Percentiles rank a stretch among this genome's conserved stretches.
These are phyloP conservation scores for Adiantum capillusveneris DNA, from an alignment of 75 land plant species.

Conservation along the genomic window DNA sequence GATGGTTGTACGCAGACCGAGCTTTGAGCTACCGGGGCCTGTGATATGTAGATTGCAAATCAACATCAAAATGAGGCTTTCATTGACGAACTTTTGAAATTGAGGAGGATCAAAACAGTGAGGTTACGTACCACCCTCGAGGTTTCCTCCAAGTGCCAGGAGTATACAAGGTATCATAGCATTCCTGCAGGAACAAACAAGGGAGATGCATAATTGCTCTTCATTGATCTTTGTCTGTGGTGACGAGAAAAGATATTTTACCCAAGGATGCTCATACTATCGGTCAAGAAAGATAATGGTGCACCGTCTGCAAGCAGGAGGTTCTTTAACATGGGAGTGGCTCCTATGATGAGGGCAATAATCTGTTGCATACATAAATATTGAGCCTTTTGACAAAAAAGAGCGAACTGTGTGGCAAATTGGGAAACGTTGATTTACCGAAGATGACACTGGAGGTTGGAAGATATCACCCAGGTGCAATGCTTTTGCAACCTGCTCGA, in stretches of 20 bases:
- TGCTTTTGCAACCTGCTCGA: too few relatives aligned
- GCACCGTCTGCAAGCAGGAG: slow-evolving; percentile 57
- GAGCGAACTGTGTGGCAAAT: too few relatives aligned
- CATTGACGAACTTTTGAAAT: not conserved
- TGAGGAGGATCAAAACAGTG: not conserved
- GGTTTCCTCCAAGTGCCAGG: slow-evolving; percentile 89
- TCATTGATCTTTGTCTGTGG: not conserved
- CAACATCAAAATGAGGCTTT: not conserved
- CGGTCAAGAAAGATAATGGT: slow-evolving; percentile 70
- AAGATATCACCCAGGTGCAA: slow-evolving; percentile 20
- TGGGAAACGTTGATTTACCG: too few relatives aligned
- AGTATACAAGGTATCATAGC: slow-evolving; percentile 97
- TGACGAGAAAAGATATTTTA: slow-evolving; percentile 12
- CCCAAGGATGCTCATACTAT: slow-evolving; percentile 73
- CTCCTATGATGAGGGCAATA: slow-evolving; percentile 55
- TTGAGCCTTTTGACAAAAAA: too few relatives aligned
- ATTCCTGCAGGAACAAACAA: slow-evolving; percentile 42
- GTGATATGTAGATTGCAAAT: slow-evolving; percentile 13
- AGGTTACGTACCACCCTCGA: slow-evolving; percentile 61
- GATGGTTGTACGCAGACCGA: slow-evolving; percentile 74
- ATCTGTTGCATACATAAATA: too few relatives aligned
- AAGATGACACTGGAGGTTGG: slow-evolving; percentile 90
- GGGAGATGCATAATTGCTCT: not conserved
- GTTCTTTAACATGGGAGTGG: slow-evolving; percentile 47
- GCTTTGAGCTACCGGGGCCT: slow-evolving; percentile 74